A percentile compares a stretch with the other conserved stretches of the same genome.
Evolutionary conservation across 768 basidiomycete genomes (phyloP).

Genomic region (Suillus bovinus): DNA sequence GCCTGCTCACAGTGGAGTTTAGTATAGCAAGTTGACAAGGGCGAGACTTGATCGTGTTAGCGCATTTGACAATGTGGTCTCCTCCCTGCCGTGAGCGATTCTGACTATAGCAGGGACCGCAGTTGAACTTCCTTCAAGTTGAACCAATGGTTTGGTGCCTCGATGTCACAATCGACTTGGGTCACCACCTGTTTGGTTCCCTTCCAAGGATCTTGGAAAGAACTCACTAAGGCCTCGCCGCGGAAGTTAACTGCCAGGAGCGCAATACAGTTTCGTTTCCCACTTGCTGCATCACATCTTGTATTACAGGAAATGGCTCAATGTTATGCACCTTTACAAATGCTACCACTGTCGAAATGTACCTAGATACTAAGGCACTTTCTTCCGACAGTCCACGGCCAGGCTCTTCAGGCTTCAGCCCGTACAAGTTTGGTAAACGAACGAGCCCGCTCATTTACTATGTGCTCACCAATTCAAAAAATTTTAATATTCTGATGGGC

Average conservation of each 20-base stretch:
- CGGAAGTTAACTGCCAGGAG: conserved; percentile 1
- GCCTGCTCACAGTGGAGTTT: conserved; percentile 5
- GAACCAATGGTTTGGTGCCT: conserved; percentile 10
- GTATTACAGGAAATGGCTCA: conserved; percentile 1
- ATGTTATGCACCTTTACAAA: conserved; percentile 5
- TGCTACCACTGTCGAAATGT: not conserved
- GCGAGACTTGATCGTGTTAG: not conserved
- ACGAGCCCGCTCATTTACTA: not conserved
- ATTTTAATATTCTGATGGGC: conserved; percentile 1
- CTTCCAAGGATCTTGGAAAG: not conserved
- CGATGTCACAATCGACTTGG: not conserved
- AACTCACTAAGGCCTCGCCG: conserved; percentile 7
- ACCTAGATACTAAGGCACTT: conserved; percentile 5
- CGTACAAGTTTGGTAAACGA: not conserved
- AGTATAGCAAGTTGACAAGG: conserved; percentile 13
- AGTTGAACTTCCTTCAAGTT: conserved; percentile 4
- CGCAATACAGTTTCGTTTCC: not conserved
- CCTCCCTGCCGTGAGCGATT: conserved; percentile 5
- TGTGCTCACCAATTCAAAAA: not conserved
- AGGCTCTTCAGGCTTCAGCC: not conserved
- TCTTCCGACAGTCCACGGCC: conserved; percentile 1
- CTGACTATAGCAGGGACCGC: not conserved
- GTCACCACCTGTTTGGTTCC: not conserved
- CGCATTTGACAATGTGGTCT: conserved; percentile 5
- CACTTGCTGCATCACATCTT: not conserved